Percentiles rank a stretch among this genome's conserved stretches.
These are phyloP conservation scores for Nannochloris sp. DNA, from an alignment of 139 green algal species.

Conservation along the genomic window DNA sequence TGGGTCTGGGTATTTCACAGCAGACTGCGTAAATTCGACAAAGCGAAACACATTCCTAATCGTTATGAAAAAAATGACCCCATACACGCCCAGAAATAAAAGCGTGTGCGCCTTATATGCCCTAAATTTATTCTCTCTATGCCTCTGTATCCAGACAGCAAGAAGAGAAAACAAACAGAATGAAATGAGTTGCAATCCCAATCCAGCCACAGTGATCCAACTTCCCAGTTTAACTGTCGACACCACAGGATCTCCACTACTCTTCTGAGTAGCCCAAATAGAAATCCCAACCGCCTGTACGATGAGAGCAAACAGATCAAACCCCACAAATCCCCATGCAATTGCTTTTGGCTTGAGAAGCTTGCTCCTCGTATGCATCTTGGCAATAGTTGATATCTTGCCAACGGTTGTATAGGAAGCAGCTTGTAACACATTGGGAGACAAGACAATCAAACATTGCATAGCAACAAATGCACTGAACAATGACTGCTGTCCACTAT, in stretches of 20 bases:
- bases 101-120: neutral
- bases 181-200: constrained; percentile 4
- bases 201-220: constrained; percentile 10
- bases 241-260: neutral
- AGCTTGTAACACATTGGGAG: constrained; percentile 11
- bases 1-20: neutral
- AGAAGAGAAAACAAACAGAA: constrained; percentile 8
- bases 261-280: constrained; percentile 6
- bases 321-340: constrained; percentile 2
- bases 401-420: neutral
- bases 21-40: constrained; percentile 8
- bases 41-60: constrained; percentile 12
- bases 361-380: neutral
- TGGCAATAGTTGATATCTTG: neutral
- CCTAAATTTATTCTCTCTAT: constrained; percentile 2
- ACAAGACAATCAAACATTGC: constrained; percentile 6
- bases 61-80: neutral
- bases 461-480: constrained; percentile 3
- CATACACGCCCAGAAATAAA: constrained; percentile 8
- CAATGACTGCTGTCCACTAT: constrained; percentile 5
- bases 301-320: constrained; percentile 5
- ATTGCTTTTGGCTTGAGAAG: constrained; percentile 1
- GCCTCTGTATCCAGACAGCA: constrained; percentile 5
- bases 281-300: constrained; percentile 8
- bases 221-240: neutral